These are phyloP conservation scores for Mangifera indica DNA, from an alignment of 345 rosid species.

Conservation along the genomic window DNA sequence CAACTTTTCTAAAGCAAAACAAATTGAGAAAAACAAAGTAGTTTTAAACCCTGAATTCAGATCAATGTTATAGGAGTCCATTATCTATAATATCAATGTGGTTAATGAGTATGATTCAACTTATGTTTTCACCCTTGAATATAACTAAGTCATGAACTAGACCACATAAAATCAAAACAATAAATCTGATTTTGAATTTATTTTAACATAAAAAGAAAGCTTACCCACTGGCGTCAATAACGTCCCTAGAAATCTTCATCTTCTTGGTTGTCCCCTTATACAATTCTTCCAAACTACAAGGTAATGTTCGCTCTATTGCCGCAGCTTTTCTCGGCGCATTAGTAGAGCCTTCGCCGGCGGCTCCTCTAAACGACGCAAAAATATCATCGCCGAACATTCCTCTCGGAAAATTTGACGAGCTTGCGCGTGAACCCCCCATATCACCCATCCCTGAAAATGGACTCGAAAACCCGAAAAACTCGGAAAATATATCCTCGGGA, in stretches of 20 bases:
- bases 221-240: constrained; percentile 62
- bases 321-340: constrained; percentile 60
- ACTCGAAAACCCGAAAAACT: constrained; percentile 72
- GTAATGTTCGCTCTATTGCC: constrained; percentile 67
- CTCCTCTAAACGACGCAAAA: constrained; percentile 45
- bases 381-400: constrained; percentile 60
- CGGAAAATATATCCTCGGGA: constrained; percentile 81
- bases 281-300: constrained; percentile 88
- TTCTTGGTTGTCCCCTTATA: constrained; percentile 83
- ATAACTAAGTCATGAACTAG: neutral
- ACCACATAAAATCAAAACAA: neutral
- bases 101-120: neutral
- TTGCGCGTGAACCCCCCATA: constrained; percentile 51
- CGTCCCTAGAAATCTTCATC: constrained; percentile 90
- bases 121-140: too few species aligned
- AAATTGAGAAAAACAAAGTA: neutral
- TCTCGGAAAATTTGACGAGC: constrained; percentile 51
- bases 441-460: constrained; percentile 62
- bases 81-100: neutral
- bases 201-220: constrained; percentile 12
- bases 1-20: neutral
- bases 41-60: neutral
- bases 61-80: neutral
- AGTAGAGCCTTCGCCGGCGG: constrained; percentile 45
- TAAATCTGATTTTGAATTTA: neutral